These are phyloP conservation scores for Cutaneotrichosporon curvatum DNA, from an alignment of 1,284 basidiomycete species.

Conservation along the genomic window DNA sequence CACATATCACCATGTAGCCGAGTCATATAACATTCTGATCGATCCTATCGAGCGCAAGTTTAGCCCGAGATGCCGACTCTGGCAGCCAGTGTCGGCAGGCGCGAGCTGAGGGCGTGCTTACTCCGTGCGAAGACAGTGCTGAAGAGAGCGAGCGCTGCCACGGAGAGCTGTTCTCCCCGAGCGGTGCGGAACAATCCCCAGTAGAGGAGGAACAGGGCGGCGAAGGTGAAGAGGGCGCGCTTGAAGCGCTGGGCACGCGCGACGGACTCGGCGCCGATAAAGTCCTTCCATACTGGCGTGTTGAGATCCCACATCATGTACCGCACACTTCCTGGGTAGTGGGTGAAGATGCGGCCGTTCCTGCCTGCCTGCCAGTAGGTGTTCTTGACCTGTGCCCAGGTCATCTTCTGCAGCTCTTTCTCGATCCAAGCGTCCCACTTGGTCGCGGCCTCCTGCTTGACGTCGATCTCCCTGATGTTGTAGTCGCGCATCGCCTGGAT, in stretches of 20 bases:
- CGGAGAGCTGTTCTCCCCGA: too few species aligned
- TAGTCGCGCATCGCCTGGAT: slow-evolving; percentile 10
- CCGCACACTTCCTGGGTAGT: slow-evolving; percentile 11
- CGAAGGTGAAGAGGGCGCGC: neutral
- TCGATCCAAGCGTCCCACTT: slow-evolving; percentile 22
- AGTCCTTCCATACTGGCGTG: slow-evolving; percentile 10
- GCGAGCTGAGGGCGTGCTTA: too few species aligned
- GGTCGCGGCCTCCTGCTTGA: slow-evolving; percentile 5
- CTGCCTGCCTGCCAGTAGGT: slow-evolving; percentile 14
- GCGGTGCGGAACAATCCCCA: neutral
- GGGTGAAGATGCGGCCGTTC: slow-evolving; percentile 14
- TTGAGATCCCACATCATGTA: slow-evolving; percentile 7
- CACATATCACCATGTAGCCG: too few species aligned
- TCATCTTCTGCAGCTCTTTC: slow-evolving; percentile 12
- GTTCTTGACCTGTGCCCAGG: slow-evolving; percentile 6
- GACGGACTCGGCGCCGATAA: slow-evolving; percentile 6
- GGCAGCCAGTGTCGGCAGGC: too few species aligned
- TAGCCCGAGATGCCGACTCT: too few species aligned
- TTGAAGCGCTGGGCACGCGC: slow-evolving; percentile 1
- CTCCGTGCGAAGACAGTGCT: too few species aligned
- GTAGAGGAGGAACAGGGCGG: neutral
- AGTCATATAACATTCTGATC: too few species aligned
- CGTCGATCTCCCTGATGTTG: neutral
- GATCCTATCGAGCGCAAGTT: too few species aligned
- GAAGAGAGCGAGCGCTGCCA: too few species aligned